These are phyloP conservation scores for Persicaria tinctoria DNA, from an alignment of 148 eudicot species.

Conservation along the genomic window DNA sequence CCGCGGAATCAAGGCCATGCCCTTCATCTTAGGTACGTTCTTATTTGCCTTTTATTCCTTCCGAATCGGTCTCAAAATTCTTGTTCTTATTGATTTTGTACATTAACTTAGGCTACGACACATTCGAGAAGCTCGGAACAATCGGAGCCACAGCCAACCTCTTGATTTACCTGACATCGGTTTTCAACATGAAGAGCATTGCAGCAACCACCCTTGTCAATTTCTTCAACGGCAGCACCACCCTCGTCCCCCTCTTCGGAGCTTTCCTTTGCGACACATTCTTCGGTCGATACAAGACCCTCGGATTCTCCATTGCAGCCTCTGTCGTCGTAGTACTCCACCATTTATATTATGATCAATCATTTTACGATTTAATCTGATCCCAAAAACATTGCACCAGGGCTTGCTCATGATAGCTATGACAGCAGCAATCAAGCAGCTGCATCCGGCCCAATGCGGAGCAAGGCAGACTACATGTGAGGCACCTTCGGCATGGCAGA, in stretches of 20 bases:
- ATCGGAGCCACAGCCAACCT: slow-evolving; percentile 27
- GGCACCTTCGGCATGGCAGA: slow-evolving; percentile 13
- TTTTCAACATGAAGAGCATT: slow-evolving; percentile 27
- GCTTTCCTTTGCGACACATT: slow-evolving; percentile 31
- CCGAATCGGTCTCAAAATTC: not conserved
- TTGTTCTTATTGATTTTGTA: too few relatives aligned
- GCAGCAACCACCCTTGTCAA: slow-evolving; percentile 28
- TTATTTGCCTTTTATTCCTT: not conserved
- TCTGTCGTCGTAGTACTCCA: slow-evolving; percentile 21
- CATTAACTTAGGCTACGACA: slow-evolving; percentile 24
- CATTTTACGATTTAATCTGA: too few relatives aligned
- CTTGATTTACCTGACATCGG: slow-evolving; percentile 25
- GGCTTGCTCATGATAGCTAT: slow-evolving; percentile 16
- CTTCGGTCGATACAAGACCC: slow-evolving; percentile 32
- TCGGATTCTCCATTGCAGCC: slow-evolving; percentile 25
- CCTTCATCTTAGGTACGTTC: slow-evolving; percentile 5
- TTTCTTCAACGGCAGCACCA: slow-evolving; percentile 29
- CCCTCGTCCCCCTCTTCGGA: slow-evolving; percentile 27
- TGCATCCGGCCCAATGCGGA: slow-evolving; percentile 14
- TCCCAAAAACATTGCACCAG: not conserved
- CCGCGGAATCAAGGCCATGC: slow-evolving; percentile 14
- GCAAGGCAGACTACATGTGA: not conserved
- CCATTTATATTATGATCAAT: not conserved
- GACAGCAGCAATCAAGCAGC: slow-evolving; percentile 13
- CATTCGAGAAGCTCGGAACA: slow-evolving; percentile 35